A percentile compares a stretch with the other conserved stretches of the same genome.
These are phyloP conservation scores for Mycena belliarum DNA, from an alignment of 768 basidiomycete species.

Conservation along the genomic window DNA sequence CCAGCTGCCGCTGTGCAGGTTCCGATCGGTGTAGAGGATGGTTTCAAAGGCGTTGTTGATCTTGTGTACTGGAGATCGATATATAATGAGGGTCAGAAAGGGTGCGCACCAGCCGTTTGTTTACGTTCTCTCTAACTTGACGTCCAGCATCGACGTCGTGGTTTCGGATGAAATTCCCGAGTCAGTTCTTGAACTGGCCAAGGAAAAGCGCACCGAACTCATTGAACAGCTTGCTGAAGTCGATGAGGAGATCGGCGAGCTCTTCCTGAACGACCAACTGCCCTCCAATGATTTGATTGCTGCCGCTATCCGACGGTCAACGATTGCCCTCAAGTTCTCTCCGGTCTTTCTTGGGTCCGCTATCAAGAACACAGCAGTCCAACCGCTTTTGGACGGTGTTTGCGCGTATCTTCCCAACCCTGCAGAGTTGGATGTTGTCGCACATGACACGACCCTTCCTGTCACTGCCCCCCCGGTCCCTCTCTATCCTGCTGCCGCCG, in stretches of 20 bases:
- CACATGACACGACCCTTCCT: slow-evolving; percentile 79
- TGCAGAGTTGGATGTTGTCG: slow-evolving; percentile 72
- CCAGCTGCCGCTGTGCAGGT: slow-evolving; percentile 94
- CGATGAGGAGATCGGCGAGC: slow-evolving; percentile 92
- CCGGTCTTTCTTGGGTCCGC: slow-evolving; percentile 98
- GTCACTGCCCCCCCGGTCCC: slow-evolving; percentile 66
- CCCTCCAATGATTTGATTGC: slow-evolving; percentile 76
- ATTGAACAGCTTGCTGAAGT: slow-evolving; percentile 96
- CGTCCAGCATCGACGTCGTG: slow-evolving; percentile 66
- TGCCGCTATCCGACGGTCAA: slow-evolving; percentile 85
- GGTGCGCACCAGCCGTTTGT: slow-evolving; percentile 53
- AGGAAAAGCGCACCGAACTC: slow-evolving; percentile 85
- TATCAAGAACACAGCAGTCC: slow-evolving; percentile 95
- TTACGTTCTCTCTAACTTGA: not conserved
- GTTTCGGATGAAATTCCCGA: slow-evolving; percentile 88
- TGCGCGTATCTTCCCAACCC: slow-evolving; percentile 95
- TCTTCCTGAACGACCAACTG: slow-evolving; percentile 81
- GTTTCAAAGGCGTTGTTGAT: slow-evolving; percentile 90
- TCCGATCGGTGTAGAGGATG: slow-evolving; percentile 89
- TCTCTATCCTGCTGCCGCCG: slow-evolving; percentile 79
- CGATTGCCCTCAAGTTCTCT: slow-evolving; percentile 85
- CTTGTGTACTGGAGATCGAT: slow-evolving; percentile 92
- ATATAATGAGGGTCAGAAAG: slow-evolving; percentile 93
- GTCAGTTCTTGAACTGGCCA: slow-evolving; percentile 69
- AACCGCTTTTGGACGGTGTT: slow-evolving; percentile 91